phyloP scores from a whole-genome alignment of 208 protist species.

The Naegleria lovaniensis region DNA sequence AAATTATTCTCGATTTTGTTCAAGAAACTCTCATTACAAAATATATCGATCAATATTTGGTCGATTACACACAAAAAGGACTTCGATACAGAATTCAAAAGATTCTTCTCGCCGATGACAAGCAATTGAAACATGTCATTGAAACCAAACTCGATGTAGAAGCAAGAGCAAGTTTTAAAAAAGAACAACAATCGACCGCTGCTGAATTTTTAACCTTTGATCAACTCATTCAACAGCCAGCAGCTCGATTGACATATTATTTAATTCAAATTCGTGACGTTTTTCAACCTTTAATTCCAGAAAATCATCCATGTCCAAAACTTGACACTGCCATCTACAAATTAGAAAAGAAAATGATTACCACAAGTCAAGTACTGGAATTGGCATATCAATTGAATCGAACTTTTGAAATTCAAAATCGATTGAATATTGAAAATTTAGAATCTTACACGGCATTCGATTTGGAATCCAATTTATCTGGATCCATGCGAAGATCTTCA shows the following conservation, averaged over 20 bases:
- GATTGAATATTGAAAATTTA: not conserved
- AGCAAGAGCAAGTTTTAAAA: not conserved
- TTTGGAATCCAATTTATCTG: not conserved
- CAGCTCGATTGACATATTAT: not conserved
- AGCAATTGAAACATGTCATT: not conserved
- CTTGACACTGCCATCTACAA: not conserved
- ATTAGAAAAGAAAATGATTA: conserved; percentile 5
- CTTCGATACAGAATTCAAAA: not conserved
- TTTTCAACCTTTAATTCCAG: not conserved
- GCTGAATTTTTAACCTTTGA: not conserved
- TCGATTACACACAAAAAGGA: not conserved
- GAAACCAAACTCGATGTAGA: not conserved
- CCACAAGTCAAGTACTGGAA: not conserved
- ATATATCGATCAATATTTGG: conserved; percentile 2
- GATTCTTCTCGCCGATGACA: not conserved
- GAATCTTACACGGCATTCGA: not conserved
- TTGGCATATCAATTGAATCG: not conserved
- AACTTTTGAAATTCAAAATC: not conserved
- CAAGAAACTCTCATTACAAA: not conserved
- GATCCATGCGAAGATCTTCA: not conserved
- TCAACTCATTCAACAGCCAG: not conserved
- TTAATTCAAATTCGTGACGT: not conserved
- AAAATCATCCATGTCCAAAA: not conserved
- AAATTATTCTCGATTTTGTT: not conserved
- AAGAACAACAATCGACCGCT: not conserved